Conservation (phyloP, 2,329 filamentous ascomycete genomes). For the Verticillium alfalfae region DNA sequence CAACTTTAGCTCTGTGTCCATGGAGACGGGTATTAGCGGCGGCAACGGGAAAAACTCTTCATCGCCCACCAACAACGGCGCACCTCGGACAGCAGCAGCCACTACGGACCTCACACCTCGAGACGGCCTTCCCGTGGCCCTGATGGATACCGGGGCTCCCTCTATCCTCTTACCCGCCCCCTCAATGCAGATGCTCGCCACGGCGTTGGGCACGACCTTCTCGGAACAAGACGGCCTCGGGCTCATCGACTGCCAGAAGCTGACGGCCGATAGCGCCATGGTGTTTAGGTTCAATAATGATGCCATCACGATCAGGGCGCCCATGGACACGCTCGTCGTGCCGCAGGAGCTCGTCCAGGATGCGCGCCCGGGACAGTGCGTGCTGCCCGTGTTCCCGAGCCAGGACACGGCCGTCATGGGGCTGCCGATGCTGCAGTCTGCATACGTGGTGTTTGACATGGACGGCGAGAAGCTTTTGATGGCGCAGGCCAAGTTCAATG, state of each 20-base stretch:
- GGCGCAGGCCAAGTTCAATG: conserved; percentile 5
- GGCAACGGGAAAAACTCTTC: not conserved
- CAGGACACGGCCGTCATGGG: not conserved
- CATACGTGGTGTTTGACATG: conserved; percentile 5
- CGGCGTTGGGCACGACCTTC: not conserved
- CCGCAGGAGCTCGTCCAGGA: not conserved
- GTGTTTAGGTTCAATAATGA: conserved; percentile 3
- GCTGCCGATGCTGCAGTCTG: not conserved
- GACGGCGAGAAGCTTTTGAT: conserved; percentile 1
- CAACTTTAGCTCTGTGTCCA: not conserved
- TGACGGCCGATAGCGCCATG: not conserved
- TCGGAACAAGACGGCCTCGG: not conserved
- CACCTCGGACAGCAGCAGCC: not conserved
- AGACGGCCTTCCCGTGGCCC: not conserved
- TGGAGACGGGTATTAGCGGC: not conserved
- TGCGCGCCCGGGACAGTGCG: not conserved
- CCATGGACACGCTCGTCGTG: not conserved
- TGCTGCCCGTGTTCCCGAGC: not conserved
- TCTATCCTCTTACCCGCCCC: not conserved
- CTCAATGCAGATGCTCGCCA: not conserved
- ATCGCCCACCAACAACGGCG: not conserved
- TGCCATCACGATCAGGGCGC: conserved; percentile 1
- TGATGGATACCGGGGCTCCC: conserved; percentile 1
- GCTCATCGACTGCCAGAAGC: not conserved
- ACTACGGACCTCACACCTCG: not conserved